A percentile compares a stretch with the other conserved stretches of the same genome.
These are phyloP conservation scores for Linderina pennispora DNA, from an alignment of 192 early-diverging fungal genomes.

Conservation along the genomic window DNA sequence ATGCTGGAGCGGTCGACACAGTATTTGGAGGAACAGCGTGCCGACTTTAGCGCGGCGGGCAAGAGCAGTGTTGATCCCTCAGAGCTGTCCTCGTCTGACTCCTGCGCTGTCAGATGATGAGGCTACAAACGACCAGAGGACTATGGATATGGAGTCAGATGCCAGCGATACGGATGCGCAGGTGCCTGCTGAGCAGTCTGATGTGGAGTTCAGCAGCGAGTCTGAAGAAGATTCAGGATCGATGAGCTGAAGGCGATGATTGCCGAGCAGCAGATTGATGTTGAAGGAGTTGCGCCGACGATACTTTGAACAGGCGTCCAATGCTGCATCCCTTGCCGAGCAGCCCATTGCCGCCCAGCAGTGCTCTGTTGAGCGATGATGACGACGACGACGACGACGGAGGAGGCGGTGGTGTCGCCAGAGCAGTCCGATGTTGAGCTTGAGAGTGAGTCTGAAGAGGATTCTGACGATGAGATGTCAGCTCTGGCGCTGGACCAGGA, in stretches of 20 bases:
- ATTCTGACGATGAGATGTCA: constrained; percentile 44
- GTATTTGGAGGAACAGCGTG: constrained; percentile 56
- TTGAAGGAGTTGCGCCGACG: constrained; percentile 3
- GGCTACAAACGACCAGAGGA: too few relatives aligned
- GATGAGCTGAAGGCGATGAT: neutral
- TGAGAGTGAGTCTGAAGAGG: constrained; percentile 13
- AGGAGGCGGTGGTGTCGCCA: constrained; percentile 6
- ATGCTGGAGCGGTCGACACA: constrained; percentile 71
- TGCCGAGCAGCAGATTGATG: neutral
- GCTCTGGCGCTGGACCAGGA: constrained; percentile 59
- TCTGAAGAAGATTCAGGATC: constrained; percentile 2
- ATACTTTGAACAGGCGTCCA: neutral
- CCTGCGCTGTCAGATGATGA: too few relatives aligned
- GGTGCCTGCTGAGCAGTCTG: constrained; percentile 1
- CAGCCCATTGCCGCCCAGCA: too few relatives aligned
- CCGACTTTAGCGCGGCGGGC: constrained; percentile 6
- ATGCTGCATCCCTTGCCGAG: too few relatives aligned
- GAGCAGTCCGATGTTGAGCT: constrained; percentile 13
- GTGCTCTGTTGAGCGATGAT: neutral
- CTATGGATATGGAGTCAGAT: too few relatives aligned
- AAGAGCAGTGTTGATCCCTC: too few relatives aligned
- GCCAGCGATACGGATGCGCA: constrained; percentile 1
- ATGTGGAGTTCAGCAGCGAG: constrained; percentile 6
- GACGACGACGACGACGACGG: neutral
- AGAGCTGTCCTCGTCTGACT: neutral